These are phyloP conservation scores for Cystobasidiaceae sp. DNA, from an alignment of 1,284 basidiomycete genomes.

Conservation along the genomic window DNA sequence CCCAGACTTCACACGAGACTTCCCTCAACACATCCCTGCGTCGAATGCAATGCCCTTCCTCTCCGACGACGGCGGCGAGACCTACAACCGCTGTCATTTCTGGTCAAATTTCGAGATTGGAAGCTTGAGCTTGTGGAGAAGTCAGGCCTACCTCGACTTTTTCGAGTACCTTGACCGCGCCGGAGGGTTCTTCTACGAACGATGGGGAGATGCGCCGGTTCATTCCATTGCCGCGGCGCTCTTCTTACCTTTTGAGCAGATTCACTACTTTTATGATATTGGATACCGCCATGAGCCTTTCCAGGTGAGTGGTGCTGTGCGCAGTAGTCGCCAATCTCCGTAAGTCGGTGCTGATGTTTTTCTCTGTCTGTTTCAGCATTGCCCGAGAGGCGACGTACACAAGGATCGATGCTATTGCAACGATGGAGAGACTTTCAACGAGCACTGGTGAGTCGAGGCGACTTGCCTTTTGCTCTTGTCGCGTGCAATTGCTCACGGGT, in stretches of 20 bases:
- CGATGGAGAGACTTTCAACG: conserved; percentile 28
- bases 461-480: neutral
- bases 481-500: neutral
- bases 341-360: neutral
- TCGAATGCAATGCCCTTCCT: conserved; percentile 70
- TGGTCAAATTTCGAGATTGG: conserved; percentile 61
- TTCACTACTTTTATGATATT: conserved; percentile 41
- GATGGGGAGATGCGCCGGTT: conserved; percentile 67
- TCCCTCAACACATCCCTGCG: conserved; percentile 63
- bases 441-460: conserved; percentile 7
- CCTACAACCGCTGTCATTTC: conserved; percentile 73
- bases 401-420: conserved; percentile 27
- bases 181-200: conserved; percentile 71
- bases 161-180: conserved; percentile 65
- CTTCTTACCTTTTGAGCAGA: conserved; percentile 51
- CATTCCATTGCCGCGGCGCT: conserved; percentile 73
- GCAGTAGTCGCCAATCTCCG: neutral
- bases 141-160: conserved; percentile 67
- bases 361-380: neutral
- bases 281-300: conserved; percentile 34
- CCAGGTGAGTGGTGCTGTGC: neutral
- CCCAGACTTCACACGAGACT: conserved; percentile 61
- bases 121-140: conserved; percentile 65
- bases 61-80: conserved; percentile 63
- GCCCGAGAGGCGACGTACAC: conserved; percentile 18